Base-by-base conservation (phyloP, 2,329 filamentous ascomycete genomes). In the Aureobasidium lini region DNA sequence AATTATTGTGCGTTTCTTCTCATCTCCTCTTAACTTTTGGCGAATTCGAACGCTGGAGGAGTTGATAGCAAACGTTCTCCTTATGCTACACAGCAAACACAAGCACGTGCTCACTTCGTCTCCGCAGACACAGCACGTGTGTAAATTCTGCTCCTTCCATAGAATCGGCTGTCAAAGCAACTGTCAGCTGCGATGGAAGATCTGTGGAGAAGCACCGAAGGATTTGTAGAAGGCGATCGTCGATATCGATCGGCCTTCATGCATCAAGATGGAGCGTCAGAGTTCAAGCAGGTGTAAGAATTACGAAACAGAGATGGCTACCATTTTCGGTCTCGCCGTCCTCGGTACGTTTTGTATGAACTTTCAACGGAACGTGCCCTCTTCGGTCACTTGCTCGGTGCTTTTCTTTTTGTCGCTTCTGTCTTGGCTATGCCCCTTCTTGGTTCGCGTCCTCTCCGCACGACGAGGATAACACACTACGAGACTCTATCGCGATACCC, bases 401-500 rank as follows among this genome's bases (percentile, higher is more conserved):
- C 39, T 53, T 43, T 37, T 43, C 28, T 52, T 7, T n/a, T 18
- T 16, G 37, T 28, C 23, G 42, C 50, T 43, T 18, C 28, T 34
- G 32, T 23, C 28, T 32, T 23, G 32, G 39, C 39, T 32, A 13
- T 29, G 48, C 48, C 18, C 48, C 28, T 52, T 40, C n/a, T 9
- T 36, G 18, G 48, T 52, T 52, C 36, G 18, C 50, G 32, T 3
- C 6, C 48, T 43, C 36, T 34, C 36, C 37, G n/a, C 50, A 32
- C 39, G 28, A 43, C 48, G 18, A 37, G n/a, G 36, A 52, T 31
- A 36, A 11, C 48, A 40, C 34, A 29, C 50, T 54, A 54, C 23
- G 36, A 54, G 50, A 54, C 39, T 23, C 16, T 44, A 56, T 56
- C 52, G 40, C 40, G 52, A 43, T 56, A 15, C 52, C 40, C 52